These are phyloP conservation scores for Fagus crenata DNA, from an alignment of 306 rosid genomes.

Conservation along the genomic window DNA sequence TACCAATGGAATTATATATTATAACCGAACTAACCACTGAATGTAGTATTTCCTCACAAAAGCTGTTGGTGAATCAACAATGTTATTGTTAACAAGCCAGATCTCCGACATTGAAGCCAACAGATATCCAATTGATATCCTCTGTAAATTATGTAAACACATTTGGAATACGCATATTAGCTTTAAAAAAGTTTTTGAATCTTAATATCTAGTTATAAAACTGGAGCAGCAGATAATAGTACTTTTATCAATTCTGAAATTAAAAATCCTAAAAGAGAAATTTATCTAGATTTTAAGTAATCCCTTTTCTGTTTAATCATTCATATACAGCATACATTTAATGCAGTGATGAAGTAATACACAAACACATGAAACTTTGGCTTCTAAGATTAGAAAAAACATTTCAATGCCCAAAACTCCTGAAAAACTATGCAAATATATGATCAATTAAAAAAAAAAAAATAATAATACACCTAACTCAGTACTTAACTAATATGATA, in stretches of 20 bases:
- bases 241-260: background rate
- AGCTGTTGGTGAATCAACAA: slow-evolving; percentile 52
- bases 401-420: background rate
- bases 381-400: too few species aligned
- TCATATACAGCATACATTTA: background rate
- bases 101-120: slow-evolving; percentile 70
- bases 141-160: slow-evolving; percentile 43
- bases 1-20: background rate
- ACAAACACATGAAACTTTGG: background rate
- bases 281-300: background rate
- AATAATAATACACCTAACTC: background rate
- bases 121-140: slow-evolving; percentile 78
- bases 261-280: background rate
- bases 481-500: background rate
- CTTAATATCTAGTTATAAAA: slow-evolving; percentile 16
- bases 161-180: slow-evolving; percentile 11
- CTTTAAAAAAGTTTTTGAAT: slow-evolving; percentile 5
- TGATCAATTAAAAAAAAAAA: background rate
- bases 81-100: slow-evolving; percentile 57
- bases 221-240: slow-evolving; percentile 18
- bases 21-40: slow-evolving; percentile 64
- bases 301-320: background rate
- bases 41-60: slow-evolving; percentile 65
- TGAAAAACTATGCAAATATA: background rate
- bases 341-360: background rate